Evolutionary conservation across 2,329 filamentous ascomycete species (phyloP).

Genomic region (Paramyrothecium sp.): DNA sequence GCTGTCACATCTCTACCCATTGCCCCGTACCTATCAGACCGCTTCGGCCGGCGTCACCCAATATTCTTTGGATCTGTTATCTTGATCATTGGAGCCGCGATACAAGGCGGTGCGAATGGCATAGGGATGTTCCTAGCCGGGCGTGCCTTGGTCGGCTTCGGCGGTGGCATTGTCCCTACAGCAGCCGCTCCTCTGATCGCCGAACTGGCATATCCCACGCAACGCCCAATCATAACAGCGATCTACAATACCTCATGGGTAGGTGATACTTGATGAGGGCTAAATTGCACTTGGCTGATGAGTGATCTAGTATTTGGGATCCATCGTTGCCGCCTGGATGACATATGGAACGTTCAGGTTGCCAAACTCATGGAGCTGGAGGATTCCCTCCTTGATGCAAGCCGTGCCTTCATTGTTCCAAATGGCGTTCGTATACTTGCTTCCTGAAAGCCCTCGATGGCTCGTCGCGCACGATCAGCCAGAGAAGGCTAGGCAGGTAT

Average conservation of each 20-base stretch:
- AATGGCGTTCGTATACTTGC: constrained; percentile 4
- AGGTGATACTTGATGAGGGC: background rate
- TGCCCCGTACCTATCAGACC: constrained; percentile 29
- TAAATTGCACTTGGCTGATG: background rate
- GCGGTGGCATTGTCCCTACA: constrained; percentile 19
- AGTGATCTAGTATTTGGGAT: constrained; percentile 29
- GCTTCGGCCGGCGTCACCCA: constrained; percentile 25
- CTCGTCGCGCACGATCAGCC: constrained; percentile 30
- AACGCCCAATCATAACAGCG: constrained; percentile 35
- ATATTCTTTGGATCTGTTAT: constrained; percentile 10
- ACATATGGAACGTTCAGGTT: constrained; percentile 19
- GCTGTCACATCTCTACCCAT: constrained; percentile 27
- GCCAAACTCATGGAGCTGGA: constrained; percentile 19
- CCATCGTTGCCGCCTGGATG: constrained; percentile 22
- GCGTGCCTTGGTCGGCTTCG: constrained; percentile 26
- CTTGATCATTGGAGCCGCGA: constrained; percentile 15
- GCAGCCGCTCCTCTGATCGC: constrained; percentile 27
- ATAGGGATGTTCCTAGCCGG: constrained; percentile 25
- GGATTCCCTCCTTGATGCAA: constrained; percentile 18
- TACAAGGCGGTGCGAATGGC: constrained; percentile 21
- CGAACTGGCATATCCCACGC: constrained; percentile 28
- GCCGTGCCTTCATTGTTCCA: constrained; percentile 2
- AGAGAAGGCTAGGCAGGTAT: constrained; percentile 27
- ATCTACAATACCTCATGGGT: constrained; percentile 43
- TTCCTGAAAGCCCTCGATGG: constrained; percentile 13